A percentile compares a stretch with the other conserved stretches of the same genome.
phyloP scores from a whole-genome alignment of 176 grass and related monocot species.

The Carex scoparia region DNA sequence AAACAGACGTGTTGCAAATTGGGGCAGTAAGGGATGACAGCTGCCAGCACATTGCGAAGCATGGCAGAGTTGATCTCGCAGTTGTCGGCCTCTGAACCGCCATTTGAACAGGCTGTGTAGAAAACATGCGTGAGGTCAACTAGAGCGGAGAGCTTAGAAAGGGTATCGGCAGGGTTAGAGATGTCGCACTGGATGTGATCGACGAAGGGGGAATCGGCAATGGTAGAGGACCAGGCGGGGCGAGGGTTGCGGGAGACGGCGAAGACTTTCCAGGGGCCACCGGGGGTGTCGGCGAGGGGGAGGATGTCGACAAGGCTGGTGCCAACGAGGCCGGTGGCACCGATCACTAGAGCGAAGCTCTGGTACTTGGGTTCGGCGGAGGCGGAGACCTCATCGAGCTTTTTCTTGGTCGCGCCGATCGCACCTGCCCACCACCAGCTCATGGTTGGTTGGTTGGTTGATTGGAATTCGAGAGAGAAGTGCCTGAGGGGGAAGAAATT shows the following conservation, averaged over 20 bases:
- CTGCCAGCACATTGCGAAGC: slow-evolving; percentile 37
- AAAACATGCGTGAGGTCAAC: slow-evolving; percentile 39
- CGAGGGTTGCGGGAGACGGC: slow-evolving; percentile 56
- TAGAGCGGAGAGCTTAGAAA: slow-evolving; percentile 31
- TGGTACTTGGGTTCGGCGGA: slow-evolving; percentile 27
- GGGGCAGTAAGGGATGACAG: slow-evolving; percentile 24
- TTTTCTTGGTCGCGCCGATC: slow-evolving; percentile 68
- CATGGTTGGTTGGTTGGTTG: slow-evolving; percentile 28
- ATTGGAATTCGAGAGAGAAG: background rate
- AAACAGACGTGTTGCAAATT: slow-evolving; percentile 46
- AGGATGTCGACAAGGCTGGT: slow-evolving; percentile 73
- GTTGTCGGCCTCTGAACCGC: slow-evolving; percentile 21
- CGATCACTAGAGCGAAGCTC: slow-evolving; percentile 66
- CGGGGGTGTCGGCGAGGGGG: slow-evolving; percentile 65
- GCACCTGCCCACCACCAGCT: slow-evolving; percentile 94
- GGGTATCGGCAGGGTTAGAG: slow-evolving; percentile 15
- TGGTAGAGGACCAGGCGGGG: slow-evolving; percentile 43
- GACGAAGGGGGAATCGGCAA: slow-evolving; percentile 8
- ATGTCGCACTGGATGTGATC: slow-evolving; percentile 41
- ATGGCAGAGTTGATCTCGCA: slow-evolving; percentile 28
- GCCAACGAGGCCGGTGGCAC: slow-evolving; percentile 66
- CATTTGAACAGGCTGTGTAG: slow-evolving; percentile 17
- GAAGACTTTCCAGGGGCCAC: slow-evolving; percentile 81
- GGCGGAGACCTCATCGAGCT: slow-evolving; percentile 43
- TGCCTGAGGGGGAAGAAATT: no score